phyloP scores from a whole-genome alignment of 768 basidiomycete species.

The Podaxis sp. region DNA sequence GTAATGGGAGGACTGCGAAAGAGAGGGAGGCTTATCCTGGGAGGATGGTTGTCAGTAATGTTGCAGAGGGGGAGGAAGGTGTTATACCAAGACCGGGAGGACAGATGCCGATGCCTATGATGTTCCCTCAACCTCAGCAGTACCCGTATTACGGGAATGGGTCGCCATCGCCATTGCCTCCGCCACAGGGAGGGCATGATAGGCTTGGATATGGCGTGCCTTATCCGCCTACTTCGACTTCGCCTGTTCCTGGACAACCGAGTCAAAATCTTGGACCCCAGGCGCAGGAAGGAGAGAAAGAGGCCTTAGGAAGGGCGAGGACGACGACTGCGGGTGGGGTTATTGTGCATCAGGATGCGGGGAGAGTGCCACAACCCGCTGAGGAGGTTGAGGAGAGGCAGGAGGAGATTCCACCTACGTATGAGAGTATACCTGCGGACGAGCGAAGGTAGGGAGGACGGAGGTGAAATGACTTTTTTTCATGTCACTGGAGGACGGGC shows the following conservation, averaged over 20 bases:
- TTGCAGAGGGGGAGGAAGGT: neutral
- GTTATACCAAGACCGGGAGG: neutral
- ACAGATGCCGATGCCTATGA: neutral
- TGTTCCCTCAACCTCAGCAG: neutral
- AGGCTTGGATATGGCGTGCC: neutral
- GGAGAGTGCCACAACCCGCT: neutral
- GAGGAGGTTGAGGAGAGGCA: neutral
- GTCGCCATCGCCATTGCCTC: neutral
- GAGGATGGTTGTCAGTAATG: conserved; percentile 10
- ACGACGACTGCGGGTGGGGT: neutral
- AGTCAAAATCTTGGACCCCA: too few species aligned
- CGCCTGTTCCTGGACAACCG: too few species aligned
- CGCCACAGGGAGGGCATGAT: neutral
- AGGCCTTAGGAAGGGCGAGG: neutral
- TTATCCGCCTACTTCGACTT: too few species aligned
- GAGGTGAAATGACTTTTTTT: too few species aligned
- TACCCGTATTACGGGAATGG: neutral
- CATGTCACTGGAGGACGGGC: too few species aligned
- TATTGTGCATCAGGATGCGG: conserved; percentile 16
- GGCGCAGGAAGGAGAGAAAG: neutral
- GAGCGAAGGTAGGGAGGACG: conserved; percentile 6
- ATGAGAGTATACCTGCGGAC: conserved; percentile 20
- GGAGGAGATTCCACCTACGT: conserved; percentile 23
- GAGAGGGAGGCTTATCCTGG: conserved; percentile 21
- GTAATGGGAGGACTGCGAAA: conserved; percentile 17